Evolutionary conservation across 2,329 filamentous ascomycete genomes (phyloP).

Genomic region (Pseudocercospora fuligena): DNA sequence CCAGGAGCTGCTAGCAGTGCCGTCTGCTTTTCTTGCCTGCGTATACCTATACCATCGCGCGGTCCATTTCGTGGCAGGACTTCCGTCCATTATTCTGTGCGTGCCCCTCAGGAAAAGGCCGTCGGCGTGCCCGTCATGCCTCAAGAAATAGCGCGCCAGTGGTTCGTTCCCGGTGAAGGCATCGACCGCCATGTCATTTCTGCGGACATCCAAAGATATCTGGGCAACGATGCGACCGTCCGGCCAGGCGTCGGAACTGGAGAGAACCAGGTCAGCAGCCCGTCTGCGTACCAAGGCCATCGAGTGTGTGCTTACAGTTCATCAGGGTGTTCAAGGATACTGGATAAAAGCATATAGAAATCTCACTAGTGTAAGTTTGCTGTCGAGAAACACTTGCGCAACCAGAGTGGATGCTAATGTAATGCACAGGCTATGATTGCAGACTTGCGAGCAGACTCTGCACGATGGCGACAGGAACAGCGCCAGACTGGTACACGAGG

Average conservation of each 20-base stretch:
- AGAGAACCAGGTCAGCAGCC: slow-evolving; percentile 49
- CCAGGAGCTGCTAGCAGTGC: slow-evolving; percentile 9
- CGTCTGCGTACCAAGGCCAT: slow-evolving; percentile 18
- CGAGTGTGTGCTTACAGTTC: slow-evolving; percentile 28
- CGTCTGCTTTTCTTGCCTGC: background rate
- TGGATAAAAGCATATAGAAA: slow-evolving; percentile 59
- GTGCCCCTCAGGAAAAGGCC: background rate
- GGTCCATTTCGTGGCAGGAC: background rate
- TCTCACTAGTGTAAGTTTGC: slow-evolving; percentile 51
- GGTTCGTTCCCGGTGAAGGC: slow-evolving; percentile 56
- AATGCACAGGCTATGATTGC: slow-evolving; percentile 53
- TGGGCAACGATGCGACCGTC: slow-evolving; percentile 57
- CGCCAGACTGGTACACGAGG: slow-evolving; percentile 48
- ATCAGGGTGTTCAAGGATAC: slow-evolving; percentile 52
- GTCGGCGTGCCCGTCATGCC: slow-evolving; percentile 35
- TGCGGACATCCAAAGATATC: slow-evolving; percentile 57
- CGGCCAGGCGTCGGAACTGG: slow-evolving; percentile 52
- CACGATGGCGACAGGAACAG: slow-evolving; percentile 50
- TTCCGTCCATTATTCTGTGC: slow-evolving; percentile 1
- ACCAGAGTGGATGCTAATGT: slow-evolving; percentile 17
- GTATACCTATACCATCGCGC: background rate
- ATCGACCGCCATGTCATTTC: slow-evolving; percentile 59
- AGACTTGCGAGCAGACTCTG: slow-evolving; percentile 55
- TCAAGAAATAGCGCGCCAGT: slow-evolving; percentile 48
- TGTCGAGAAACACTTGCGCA: background rate